phyloP scores from a whole-genome alignment of 371 early-diverging fungal genomes.

The Rhizomucor pusillus region DNA sequence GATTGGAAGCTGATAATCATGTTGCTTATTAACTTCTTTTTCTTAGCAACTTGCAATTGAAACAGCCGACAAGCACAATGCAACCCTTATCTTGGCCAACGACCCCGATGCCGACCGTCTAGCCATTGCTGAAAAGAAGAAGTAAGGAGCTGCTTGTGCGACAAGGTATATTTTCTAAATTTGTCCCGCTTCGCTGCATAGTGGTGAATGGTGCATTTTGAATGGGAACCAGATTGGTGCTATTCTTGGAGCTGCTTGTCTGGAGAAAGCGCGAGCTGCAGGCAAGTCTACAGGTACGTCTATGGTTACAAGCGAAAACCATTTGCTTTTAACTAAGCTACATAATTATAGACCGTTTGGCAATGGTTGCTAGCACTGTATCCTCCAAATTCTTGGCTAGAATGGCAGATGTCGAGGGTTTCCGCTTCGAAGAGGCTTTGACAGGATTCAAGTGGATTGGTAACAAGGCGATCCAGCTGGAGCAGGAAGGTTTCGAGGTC shows the following conservation, averaged over 20 bases:
- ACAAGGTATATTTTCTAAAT: too few species aligned
- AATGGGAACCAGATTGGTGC: conserved; percentile 93
- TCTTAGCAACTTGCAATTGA: conserved; percentile 66
- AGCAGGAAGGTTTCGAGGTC: conserved; percentile 57
- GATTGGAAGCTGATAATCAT: neutral
- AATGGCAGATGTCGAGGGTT: conserved; percentile 77
- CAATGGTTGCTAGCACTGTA: conserved; percentile 89
- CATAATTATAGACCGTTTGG: conserved; percentile 50
- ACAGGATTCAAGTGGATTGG: conserved; percentile 98
- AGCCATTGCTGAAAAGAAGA: conserved; percentile 81
- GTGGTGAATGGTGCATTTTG: conserved; percentile 79
- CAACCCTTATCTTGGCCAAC: conserved; percentile 87
- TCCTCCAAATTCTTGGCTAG: conserved; percentile 83
- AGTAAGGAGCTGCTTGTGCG: too few species aligned
- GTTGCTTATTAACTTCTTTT: neutral
- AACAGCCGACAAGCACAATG: conserved; percentile 60
- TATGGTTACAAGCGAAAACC: neutral
- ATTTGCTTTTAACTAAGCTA: neutral
- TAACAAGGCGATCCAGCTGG: conserved; percentile 72
- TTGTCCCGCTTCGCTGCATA: too few species aligned
- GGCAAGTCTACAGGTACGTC: conserved; percentile 50
- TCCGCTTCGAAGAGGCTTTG: conserved; percentile 85
- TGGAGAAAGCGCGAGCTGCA: conserved; percentile 54
- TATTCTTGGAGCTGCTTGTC: conserved; percentile 76
- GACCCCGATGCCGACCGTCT: conserved; percentile 98